phyloP scores from a whole-genome alignment of 2,329 filamentous ascomycete genomes.

The Chrysoporthe puriensis region DNA sequence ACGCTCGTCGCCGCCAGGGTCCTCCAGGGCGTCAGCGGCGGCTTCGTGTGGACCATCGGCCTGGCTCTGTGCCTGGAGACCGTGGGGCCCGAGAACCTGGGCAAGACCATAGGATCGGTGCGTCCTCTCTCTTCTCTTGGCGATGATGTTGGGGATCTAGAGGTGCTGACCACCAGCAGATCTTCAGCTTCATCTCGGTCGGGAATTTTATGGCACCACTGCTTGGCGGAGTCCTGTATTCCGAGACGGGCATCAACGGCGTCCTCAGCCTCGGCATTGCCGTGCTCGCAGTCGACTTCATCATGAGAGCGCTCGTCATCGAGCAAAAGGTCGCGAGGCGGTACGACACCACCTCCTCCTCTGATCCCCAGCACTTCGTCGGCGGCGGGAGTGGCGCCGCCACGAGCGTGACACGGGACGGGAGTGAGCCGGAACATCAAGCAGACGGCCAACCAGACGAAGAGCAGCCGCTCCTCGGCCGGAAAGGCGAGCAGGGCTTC shows the following conservation, averaged over 20 bases:
- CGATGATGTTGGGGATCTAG: neutral
- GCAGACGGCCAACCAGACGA: constrained; percentile 33
- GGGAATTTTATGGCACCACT: constrained; percentile 61
- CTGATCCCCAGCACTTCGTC: no score
- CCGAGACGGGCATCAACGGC: constrained; percentile 59
- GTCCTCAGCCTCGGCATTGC: constrained; percentile 62
- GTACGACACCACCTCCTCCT: constrained; percentile 28
- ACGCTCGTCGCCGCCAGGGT: constrained; percentile 56
- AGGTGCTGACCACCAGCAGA: constrained; percentile 36
- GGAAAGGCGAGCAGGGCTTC: constrained; percentile 42
- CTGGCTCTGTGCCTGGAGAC: constrained; percentile 63
- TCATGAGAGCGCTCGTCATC: constrained; percentile 63
- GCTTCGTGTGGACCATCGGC: constrained; percentile 63
- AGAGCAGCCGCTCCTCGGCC: constrained; percentile 39
- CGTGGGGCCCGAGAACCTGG: constrained; percentile 57
- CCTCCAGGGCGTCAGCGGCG: constrained; percentile 60
- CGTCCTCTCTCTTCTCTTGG: constrained; percentile 27
- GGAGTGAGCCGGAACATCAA: neutral
- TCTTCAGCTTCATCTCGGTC: constrained; percentile 62
- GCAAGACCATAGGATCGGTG: constrained; percentile 63
- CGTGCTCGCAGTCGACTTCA: constrained; percentile 60
- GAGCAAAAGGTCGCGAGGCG: constrained; percentile 63
- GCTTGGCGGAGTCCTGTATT: constrained; percentile 63
- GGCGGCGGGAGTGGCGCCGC: neutral
- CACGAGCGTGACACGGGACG: constrained; percentile 25